Evolutionary conservation across 2,329 filamentous ascomycete genomes (phyloP), one percentile per base, ranked within the genome.

Genomic region (Phialocephala subalpina): DNA sequence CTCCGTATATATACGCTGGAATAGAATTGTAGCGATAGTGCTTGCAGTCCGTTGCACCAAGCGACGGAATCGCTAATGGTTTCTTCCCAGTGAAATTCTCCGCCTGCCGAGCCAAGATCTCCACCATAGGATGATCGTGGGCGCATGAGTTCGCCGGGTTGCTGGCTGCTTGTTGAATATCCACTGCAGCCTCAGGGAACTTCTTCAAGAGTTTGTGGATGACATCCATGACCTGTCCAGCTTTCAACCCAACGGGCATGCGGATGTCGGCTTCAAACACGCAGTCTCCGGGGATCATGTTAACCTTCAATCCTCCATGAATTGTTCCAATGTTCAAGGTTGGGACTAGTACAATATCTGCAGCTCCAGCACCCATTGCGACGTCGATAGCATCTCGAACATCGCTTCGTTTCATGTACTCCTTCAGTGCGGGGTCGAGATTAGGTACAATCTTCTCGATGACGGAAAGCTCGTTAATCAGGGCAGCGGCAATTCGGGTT

Each of bases 11-110:
- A 69, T 79, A 81, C 1, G 77, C 78, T 0, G 78, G 78, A 3
- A 80, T 69, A 1, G 72, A 73, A 9, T 70, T 70, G 66, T 80
- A 78, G 18, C 80, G 70, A 64, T 77, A 81, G 65, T 78, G 77
- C 66, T 82, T 81, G 60, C 77, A 79, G 58, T 81, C 78, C 1
- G 80, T 82, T 1, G 78, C 79, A 12, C 79, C 79, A 40, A 81
- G 69, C 9, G 73, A 76, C 3, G 78, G 77, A 42, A 80, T 78
- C 0, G 76, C 74, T 12, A 77, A 60, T 1, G 78, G 77, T 45
- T 63, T 67, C 33, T 67, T 66, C 16, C 74, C 68, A 7, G 69
- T 70, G 3, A 78, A 64, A 1, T 65, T 60, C 63, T 74, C 69
- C 1, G 76, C 76, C 60, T 76, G 75, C 9, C 70, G 56, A 25